Evolutionary conservation across 495 filamentous ascomycete genomes (phyloP), one percentile per base, ranked within the genome.

Genomic region (Bacidia gigantensis): DNA sequence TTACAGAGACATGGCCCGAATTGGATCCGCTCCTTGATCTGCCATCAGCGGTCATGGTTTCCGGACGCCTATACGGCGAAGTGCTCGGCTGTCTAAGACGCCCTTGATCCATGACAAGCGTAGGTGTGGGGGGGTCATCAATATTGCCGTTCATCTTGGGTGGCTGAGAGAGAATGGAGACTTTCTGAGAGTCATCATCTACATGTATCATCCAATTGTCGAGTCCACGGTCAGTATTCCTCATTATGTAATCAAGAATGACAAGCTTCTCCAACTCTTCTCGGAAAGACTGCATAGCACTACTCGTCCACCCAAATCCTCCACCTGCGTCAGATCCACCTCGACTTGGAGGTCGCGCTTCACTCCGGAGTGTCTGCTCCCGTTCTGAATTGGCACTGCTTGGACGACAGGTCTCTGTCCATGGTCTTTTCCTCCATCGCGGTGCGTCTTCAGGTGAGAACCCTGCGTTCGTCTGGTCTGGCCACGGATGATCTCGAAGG

Each of bases 141-240:
- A 65, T 60, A 40, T 63, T 54, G 12, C 72, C 69, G 49, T 83
- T 80, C 53, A 82, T 67, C 45, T 81, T 82, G 0, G 84, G 79
- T 21, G 87, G 87, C 18, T 95, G 87, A 1, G 86, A 84, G 35
- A 84, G 80, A 45, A 98, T 87, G 10, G 83, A 86, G 11, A 89
- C 90, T 61, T 85, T 74, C 59, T 92, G 77, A 21, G 75, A 82
- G 44, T 84, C 74, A 77, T 78, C 86, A 63, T 97, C 88, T 22
- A 99, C 86, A 61, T 84, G 90, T 58, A 99, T 87, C 92, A 99
- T 99, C 92, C 92, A 99, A 55, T 99, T 99, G 65, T 99, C 92
- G 54, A 96, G 70, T 11, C 92, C 92, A 67, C 92, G 77, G 64
- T 99, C 92, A 2, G 92, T 99, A 62, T 99, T 99, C 21, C 92